A percentile compares a stretch with the other conserved stretches of the same genome.
phyloP scores from a whole-genome alignment of 371 early-diverging fungal species.

The Actinomortierella wolfii region DNA sequence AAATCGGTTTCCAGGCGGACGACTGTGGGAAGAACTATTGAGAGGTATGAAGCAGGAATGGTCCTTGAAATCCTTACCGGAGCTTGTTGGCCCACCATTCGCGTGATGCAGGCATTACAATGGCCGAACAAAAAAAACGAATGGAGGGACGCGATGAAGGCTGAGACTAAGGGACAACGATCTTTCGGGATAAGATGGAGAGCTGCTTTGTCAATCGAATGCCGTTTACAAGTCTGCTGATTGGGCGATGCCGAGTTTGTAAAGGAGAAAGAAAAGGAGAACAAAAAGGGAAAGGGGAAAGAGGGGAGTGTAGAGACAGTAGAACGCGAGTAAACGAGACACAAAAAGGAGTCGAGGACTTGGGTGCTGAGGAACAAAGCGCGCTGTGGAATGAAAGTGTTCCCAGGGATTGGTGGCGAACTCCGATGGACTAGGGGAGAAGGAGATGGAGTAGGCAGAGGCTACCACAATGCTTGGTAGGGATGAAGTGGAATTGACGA shows the following conservation, averaged over 20 bases:
- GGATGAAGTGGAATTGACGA: background rate
- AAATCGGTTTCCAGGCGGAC: background rate
- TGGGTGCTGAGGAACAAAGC: background rate
- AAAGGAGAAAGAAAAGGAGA: too few species aligned
- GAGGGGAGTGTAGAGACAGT: too few species aligned
- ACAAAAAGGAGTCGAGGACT: conserved; percentile 4
- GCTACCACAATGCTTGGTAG: background rate
- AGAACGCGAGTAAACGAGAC: conserved; percentile 3
- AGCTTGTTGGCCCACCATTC: conserved; percentile 48
- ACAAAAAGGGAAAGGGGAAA: too few species aligned
- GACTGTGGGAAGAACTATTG: background rate
- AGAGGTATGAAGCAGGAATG: conserved; percentile 5
- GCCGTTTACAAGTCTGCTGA: too few species aligned
- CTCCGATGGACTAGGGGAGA: too few species aligned
- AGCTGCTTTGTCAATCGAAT: too few species aligned
- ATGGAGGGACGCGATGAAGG: conserved; percentile 1
- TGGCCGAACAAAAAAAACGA: background rate
- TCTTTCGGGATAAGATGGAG: too few species aligned
- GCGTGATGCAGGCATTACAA: conserved; percentile 33
- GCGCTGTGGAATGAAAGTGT: conserved; percentile 1
- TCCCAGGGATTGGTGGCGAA: too few species aligned
- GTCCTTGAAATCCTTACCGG: conserved; percentile 23
- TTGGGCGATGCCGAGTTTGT: too few species aligned
- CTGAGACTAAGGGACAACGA: too few species aligned
- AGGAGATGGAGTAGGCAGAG: background rate